Conservation (phyloP, 1,284 basidiomycete genomes). For the Cerioporus squamosus region DNA sequence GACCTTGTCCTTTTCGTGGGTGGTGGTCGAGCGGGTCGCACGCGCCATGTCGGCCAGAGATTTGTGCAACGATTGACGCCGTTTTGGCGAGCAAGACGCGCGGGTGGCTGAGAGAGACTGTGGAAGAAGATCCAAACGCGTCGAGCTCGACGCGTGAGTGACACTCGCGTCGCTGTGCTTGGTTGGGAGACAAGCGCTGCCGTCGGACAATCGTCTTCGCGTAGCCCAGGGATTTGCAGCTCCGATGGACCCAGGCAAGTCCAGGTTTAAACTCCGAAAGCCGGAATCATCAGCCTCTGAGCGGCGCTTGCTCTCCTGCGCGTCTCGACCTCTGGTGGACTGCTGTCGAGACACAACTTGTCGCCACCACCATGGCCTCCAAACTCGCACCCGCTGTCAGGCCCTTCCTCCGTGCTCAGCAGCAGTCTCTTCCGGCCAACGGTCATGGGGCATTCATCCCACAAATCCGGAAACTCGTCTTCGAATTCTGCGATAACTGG, state of each 20-base stretch:
- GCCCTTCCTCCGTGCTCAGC: conserved; percentile 58
- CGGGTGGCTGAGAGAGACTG: conserved; percentile 32
- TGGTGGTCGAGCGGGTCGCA: conserved; percentile 67
- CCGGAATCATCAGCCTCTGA: too few species aligned
- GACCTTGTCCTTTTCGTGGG: conserved; percentile 43
- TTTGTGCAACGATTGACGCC: conserved; percentile 22
- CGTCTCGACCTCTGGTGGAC: not conserved
- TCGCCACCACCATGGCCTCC: conserved; percentile 40
- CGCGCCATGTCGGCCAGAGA: conserved; percentile 56
- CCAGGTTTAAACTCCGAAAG: too few species aligned
- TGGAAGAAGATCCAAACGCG: conserved; percentile 30
- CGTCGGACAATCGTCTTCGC: conserved; percentile 19
- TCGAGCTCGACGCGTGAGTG: conserved; percentile 31
- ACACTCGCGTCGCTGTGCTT: conserved; percentile 26
- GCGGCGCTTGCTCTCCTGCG: not conserved
- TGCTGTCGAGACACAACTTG: not conserved
- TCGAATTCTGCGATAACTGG: conserved; percentile 85
- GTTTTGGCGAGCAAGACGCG: conserved; percentile 34
- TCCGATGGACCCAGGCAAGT: not conserved
- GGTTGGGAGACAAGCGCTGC: conserved; percentile 20
- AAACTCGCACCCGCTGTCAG: conserved; percentile 35
- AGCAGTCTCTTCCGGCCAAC: conserved; percentile 68
- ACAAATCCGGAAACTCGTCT: conserved; percentile 78
- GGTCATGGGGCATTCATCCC: conserved; percentile 74
- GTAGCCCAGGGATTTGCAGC: conserved; percentile 16